Evolutionary conservation across 2,329 filamentous ascomycete genomes (phyloP).

Genomic region (Penicillium verrucosum): DNA sequence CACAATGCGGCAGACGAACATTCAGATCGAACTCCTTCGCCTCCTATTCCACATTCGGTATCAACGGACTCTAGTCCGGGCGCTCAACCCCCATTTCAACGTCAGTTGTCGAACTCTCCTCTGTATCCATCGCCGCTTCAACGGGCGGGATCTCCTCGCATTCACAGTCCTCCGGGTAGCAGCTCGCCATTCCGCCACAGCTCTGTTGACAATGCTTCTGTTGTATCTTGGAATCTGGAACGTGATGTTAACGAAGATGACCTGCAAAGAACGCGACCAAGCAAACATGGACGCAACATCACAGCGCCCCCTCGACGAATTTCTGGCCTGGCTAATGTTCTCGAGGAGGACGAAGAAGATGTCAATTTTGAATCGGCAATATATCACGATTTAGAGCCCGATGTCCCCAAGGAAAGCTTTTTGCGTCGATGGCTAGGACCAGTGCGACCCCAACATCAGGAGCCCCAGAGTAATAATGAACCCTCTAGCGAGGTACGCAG

Average conservation of each 20-base stretch:
- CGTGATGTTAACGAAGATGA: conserved; percentile 37
- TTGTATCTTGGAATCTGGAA: conserved; percentile 35
- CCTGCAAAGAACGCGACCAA: conserved; percentile 33
- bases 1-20: conserved; percentile 23
- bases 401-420: conserved; percentile 2
- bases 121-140: conserved; percentile 32
- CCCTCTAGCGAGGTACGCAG: not conserved
- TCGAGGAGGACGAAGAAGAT: conserved; percentile 30
- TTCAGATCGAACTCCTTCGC: conserved; percentile 35
- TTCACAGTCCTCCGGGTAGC: conserved; percentile 15
- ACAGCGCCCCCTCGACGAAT: conserved; percentile 36
- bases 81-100: conserved; percentile 21
- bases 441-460: not conserved
- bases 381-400: not conserved
- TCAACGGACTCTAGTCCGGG: conserved; percentile 33
- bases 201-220: conserved; percentile 34
- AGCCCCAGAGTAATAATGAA: not conserved
- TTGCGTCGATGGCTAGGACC: conserved; percentile 7
- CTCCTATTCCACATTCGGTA: conserved; percentile 33
- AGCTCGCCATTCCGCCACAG: conserved; percentile 22
- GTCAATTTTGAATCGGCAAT: not conserved
- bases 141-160: conserved; percentile 14
- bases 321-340: conserved; percentile 30
- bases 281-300: conserved; percentile 32
- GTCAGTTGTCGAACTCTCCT: conserved; percentile 17